Percentiles rank a stretch among this genome's conserved stretches.
Conservation (phyloP, 1,284 basidiomycete species). For the Trametes hirsuta region DNA sequence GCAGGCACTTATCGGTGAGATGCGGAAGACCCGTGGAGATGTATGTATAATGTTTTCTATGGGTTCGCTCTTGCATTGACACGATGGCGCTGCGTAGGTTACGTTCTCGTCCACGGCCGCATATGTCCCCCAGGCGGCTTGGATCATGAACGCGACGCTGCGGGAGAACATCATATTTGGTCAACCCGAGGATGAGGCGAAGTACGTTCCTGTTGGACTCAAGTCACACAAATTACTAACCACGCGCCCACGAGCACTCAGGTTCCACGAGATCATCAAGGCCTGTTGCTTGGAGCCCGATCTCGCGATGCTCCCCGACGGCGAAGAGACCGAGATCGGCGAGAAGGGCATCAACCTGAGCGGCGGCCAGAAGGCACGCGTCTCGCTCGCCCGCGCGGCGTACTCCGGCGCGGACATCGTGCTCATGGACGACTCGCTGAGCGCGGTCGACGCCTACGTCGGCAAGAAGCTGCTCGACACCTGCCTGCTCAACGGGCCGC, state of each 20-base stretch:
- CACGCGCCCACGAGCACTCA: slow-evolving; percentile 22
- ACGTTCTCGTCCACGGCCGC: slow-evolving; percentile 69
- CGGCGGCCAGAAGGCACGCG: slow-evolving; percentile 64
- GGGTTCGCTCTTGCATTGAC: neutral
- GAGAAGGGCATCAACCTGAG: slow-evolving; percentile 80
- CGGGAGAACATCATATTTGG: slow-evolving; percentile 73
- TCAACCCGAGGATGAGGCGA: slow-evolving; percentile 54
- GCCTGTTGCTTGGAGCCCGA: slow-evolving; percentile 71
- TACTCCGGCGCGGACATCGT: slow-evolving; percentile 79
- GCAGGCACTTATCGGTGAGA: slow-evolving; percentile 79
- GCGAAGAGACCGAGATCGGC: slow-evolving; percentile 80
- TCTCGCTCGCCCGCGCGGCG: slow-evolving; percentile 80
- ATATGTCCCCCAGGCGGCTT: slow-evolving; percentile 78
- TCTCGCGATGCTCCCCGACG: slow-evolving; percentile 64
- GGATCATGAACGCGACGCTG: slow-evolving; percentile 79
- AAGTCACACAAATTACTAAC: neutral
- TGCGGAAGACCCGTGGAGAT: slow-evolving; percentile 64
- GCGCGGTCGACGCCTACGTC: slow-evolving; percentile 75
- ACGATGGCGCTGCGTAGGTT: slow-evolving; percentile 44
- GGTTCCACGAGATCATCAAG: slow-evolving; percentile 55
- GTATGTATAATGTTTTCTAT: slow-evolving; percentile 34
- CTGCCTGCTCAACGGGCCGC: slow-evolving; percentile 58
- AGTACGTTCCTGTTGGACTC: slow-evolving; percentile 37
- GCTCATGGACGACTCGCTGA: slow-evolving; percentile 72
- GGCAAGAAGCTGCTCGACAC: slow-evolving; percentile 64